Conservation (phyloP, 371 early-diverging fungal species). For the Mortierella sp. region DNA sequence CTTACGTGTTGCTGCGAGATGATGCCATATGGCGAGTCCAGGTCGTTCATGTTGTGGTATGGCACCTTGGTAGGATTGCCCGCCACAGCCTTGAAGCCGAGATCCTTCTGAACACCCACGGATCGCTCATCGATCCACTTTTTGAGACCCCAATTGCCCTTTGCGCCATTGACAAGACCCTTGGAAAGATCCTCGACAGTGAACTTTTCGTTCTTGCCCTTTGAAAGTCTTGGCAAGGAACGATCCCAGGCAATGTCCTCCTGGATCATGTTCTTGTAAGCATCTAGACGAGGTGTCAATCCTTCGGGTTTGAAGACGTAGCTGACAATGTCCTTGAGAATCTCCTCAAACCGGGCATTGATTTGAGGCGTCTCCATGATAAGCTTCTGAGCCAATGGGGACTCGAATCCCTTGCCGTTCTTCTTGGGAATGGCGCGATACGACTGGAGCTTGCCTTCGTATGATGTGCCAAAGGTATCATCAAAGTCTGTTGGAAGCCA, state of each 20-base stretch:
- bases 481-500: conserved; percentile 68
- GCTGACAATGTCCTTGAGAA: conserved; percentile 62
- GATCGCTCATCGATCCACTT: conserved; percentile 29
- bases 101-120: conserved; percentile 20
- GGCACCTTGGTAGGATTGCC: conserved; percentile 15
- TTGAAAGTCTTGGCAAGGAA: conserved; percentile 31
- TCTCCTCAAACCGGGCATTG: conserved; percentile 57
- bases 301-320: conserved; percentile 65
- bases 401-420: conserved; percentile 54
- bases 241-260: conserved; percentile 68
- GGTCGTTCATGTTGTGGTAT: conserved; percentile 16
- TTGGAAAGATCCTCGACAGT: conserved; percentile 19
- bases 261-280: conserved; percentile 60
- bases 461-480: conserved; percentile 51
- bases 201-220: conserved; percentile 36
- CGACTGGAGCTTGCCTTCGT: conserved; percentile 30
- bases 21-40: conserved; percentile 24
- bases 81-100: conserved; percentile 22
- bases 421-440: conserved; percentile 56
- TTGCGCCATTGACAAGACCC: conserved; percentile 22
- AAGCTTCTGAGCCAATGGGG: conserved; percentile 37
- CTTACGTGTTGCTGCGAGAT: not conserved
- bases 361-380: conserved; percentile 60
- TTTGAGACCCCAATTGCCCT: conserved; percentile 30
- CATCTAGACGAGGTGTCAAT: conserved; percentile 59